Percentiles rank a stretch among this genome's conserved stretches.
These are phyloP conservation scores for Candida ficus DNA, from an alignment of 805 yeast genomes.

Conservation along the genomic window DNA sequence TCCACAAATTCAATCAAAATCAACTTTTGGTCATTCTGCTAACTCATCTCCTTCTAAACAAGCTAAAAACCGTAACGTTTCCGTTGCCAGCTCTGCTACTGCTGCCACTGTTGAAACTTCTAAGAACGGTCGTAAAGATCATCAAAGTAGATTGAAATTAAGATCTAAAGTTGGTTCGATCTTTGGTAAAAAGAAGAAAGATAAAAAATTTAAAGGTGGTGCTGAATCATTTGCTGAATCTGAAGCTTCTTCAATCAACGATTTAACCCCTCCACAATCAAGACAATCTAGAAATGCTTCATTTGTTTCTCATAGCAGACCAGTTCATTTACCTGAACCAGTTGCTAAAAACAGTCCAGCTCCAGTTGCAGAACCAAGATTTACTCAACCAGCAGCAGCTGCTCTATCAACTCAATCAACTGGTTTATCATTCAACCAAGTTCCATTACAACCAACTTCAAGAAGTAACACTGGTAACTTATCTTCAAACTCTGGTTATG, in stretches of 20 bases:
- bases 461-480: no score
- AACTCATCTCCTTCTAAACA: conserved; percentile 2
- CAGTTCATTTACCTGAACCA: conserved; percentile 12
- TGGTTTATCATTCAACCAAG: conserved; percentile 27
- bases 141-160: conserved; percentile 36
- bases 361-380: conserved; percentile 4
- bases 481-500: no score
- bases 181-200: conserved; percentile 57
- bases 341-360: conserved; percentile 8
- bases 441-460: conserved; percentile 32
- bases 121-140: conserved; percentile 12
- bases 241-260: conserved; percentile 22
- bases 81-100: conserved; percentile 21
- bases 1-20: conserved; percentile 10
- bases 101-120: conserved; percentile 8
- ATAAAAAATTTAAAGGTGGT: conserved; percentile 25
- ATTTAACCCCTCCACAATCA: conserved; percentile 8
- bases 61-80: conserved; percentile 15
- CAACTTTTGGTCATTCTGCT: conserved; percentile 2
- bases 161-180: conserved; percentile 74
- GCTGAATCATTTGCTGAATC: conserved; percentile 21
- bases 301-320: conserved; percentile 10
- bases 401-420: not conserved
- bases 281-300: conserved; percentile 21
- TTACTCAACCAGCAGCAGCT: not conserved